Evolutionary conservation across 2,329 filamentous ascomycete genomes (phyloP).

Genomic region (Fusarium cicatricum): DNA sequence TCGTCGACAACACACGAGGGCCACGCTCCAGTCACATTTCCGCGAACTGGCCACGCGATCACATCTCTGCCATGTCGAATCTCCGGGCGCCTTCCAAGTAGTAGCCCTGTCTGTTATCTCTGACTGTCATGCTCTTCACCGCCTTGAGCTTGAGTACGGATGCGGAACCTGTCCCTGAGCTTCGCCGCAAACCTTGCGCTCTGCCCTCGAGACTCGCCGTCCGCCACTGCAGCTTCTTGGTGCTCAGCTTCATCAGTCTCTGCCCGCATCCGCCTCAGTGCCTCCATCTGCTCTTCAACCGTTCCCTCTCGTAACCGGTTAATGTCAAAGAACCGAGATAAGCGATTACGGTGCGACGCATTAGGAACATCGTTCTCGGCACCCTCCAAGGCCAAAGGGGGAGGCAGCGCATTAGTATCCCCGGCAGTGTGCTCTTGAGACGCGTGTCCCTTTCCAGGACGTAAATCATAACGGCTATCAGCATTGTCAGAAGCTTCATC

Average conservation of each 20-base stretch:
- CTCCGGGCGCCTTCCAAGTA: not conserved
- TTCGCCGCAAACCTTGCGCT: slow-evolving; percentile 57
- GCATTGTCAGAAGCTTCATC: slow-evolving; percentile 29
- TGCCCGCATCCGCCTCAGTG: slow-evolving; percentile 57
- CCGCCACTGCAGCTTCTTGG: slow-evolving; percentile 31
- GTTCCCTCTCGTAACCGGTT: slow-evolving; percentile 66
- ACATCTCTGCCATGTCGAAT: not conserved
- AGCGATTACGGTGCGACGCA: slow-evolving; percentile 52
- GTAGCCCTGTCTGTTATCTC: not conserved
- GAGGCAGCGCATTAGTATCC: slow-evolving; percentile 45
- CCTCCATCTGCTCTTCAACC: slow-evolving; percentile 68
- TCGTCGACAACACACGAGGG: slow-evolving; percentile 1
- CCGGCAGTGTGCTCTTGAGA: slow-evolving; percentile 33
- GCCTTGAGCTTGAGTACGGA: slow-evolving; percentile 57
- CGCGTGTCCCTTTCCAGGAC: slow-evolving; percentile 48
- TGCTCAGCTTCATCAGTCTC: slow-evolving; percentile 34
- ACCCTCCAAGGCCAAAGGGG: slow-evolving; percentile 53
- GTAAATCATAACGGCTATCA: slow-evolving; percentile 63
- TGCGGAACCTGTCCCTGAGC: slow-evolving; percentile 62
- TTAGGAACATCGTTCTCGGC: slow-evolving; percentile 46
- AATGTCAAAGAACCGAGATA: slow-evolving; percentile 64
- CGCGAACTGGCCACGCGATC: not conserved
- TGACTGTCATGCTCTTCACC: slow-evolving; percentile 28
- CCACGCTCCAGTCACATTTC: slow-evolving; percentile 6
- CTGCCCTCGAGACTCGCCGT: slow-evolving; percentile 49